Evolutionary conservation across 305 asterid species (phyloP), one percentile per base, ranked within the genome.

Genomic region (Rubia tinctorum): DNA sequence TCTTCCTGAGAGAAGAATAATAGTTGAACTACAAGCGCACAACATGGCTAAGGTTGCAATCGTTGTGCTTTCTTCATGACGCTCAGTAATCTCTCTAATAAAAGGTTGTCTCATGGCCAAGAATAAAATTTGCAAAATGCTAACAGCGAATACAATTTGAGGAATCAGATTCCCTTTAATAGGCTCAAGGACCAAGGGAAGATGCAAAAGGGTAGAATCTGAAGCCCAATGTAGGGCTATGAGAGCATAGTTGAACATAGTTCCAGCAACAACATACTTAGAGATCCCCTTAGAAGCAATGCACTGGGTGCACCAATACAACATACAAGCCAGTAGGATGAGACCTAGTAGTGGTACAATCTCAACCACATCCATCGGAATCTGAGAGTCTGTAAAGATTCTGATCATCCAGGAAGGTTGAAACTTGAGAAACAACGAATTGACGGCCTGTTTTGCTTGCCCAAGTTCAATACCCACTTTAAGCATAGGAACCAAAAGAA

Each of bases 1-100:
- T 81, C 89, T 92, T 74, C 99, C 98, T 10, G 98, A 89, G 61
- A 94, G 79, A 77, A 94, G 69, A 69, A 94, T 89, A 70, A 87
- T 73, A 9, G 93, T 88, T 45, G 97, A 82, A 81, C 96, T 89
- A 95, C 95, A 89, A 68, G 90, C 82, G 72, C 91, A 88, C 76
- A 92, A 79, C 90, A 94, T 73, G 73, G 92, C 89, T 82, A 85
- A 81, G 69, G 86, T 88, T 85, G 83, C 84, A 66, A 70, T 69
- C 65, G 73, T 63, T 72, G 86, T 80, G 62, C 64, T 82, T 79
- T 82, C 87, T 72, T 84, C 89, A 74, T 72, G 73, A 76, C 73
- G 78, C 13, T 71, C 69, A 68, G 76, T 63, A 67, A 59, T 80
- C 75, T 79, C 73, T 76, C 84, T 77, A 79, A 58, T 60, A 75